Evolutionary conservation across 257 asterid genomes (phyloP), one percentile per base, ranked within the genome.

Genomic region (Solanum lycopersicoides): DNA sequence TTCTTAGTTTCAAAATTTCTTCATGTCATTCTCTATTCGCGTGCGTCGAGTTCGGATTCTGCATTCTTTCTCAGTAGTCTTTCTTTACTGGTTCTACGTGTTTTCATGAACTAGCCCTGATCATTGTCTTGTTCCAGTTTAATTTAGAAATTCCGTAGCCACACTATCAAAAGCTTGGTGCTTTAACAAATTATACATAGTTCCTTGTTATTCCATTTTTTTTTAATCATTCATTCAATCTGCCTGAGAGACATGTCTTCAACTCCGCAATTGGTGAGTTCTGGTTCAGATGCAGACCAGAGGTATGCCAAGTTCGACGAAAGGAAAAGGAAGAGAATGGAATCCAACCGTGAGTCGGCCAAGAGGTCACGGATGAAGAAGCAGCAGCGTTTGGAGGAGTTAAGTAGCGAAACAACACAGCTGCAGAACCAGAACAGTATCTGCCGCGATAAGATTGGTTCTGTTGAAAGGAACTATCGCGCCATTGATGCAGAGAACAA

Each of bases 31-130:
- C 18, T 18, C 84, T 79, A 50, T 89, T 60, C 90, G 87, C 3
- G 89, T 93, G 92, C 97, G 95, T 56, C 88, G 97, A 10, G 89
- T 95, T 83, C 93, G 98, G 88, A 89, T 95, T 56, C 93, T 95
- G 13, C 99, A 96, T 87, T 96, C 99, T 3, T 96, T 96, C 90
- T 96, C 99, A 50, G 99, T 96, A 39, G 98, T 96, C 9, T 95
- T 95, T 86, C 98, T 96, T 53, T 91, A 95, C 91, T 94, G 98
- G 98, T 96, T 96, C 90, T 94, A 96, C 34, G 93, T 93, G 74
- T 93, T 95, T 86, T 95, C 98, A 92, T 94, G 95, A 94, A 91
- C 88, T 88, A 87, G 88, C 88, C 87, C 28, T 68, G 76, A 14
- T 15, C 44, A 10, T 30, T 47, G 11, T 71, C 86, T 82, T 88